These are phyloP conservation scores for Bromus sterilis DNA, from an alignment of 176 grass and related monocot species.

Conservation along the genomic window DNA sequence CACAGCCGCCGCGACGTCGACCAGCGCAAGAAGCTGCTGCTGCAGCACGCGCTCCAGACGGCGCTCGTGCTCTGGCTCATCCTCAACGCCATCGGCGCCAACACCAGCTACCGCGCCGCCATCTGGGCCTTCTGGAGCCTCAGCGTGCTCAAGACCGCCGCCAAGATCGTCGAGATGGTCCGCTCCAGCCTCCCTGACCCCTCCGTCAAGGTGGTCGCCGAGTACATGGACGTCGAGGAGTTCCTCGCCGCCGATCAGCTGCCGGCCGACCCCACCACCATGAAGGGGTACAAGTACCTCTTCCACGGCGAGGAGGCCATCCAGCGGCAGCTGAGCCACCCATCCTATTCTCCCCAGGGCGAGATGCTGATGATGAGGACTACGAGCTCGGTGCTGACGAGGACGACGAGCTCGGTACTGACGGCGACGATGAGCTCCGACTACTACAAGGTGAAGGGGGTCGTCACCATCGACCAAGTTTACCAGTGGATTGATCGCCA, in stretches of 20 bases:
- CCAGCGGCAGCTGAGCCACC: not conserved
- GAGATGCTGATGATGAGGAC: not conserved
- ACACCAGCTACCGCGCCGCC: not conserved
- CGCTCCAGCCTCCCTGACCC: not conserved
- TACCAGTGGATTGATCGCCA: constrained; percentile 31
- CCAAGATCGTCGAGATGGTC: not conserved
- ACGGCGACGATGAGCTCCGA: not conserved
- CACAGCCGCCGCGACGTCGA: constrained; percentile 35
- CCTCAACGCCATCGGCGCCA: not conserved
- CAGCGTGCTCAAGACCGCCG: not conserved
- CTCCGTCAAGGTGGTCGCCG: not conserved
- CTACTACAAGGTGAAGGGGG: not conserved
- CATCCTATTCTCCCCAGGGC: not conserved
- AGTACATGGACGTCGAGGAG: constrained; percentile 49
- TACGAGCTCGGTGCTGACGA: not conserved
- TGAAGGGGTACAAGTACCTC: constrained; percentile 43
- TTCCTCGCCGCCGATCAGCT: not conserved
- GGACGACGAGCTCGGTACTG: not conserved
- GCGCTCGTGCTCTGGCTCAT: constrained; percentile 28
- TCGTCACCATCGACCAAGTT: constrained; percentile 33
- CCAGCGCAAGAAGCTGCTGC: constrained; percentile 48
- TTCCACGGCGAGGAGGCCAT: constrained; percentile 44
- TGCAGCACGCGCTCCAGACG: constrained; percentile 37
- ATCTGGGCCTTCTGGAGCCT: not conserved
- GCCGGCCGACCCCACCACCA: not conserved